phyloP scores from a whole-genome alignment of 2,329 filamentous ascomycete genomes.

The Xylaria digitata region DNA sequence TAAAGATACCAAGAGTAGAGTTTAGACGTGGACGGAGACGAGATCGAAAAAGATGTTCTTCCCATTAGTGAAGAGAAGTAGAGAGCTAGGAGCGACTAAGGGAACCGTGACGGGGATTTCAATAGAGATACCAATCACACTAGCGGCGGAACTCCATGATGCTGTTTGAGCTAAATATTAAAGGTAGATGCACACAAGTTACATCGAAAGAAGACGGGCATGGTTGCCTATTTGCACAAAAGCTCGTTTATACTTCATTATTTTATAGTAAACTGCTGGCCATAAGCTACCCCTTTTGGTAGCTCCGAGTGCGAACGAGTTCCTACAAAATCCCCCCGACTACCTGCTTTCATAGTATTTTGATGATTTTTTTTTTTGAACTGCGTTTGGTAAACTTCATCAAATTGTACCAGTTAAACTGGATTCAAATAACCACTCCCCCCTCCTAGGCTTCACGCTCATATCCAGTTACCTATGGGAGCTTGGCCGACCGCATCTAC shows the following conservation, averaged over 20 bases:
- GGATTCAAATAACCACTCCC: background rate
- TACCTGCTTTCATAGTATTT: background rate
- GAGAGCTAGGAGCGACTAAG: too few species aligned
- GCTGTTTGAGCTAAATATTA: too few species aligned
- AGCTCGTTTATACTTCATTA: background rate
- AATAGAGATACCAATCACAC: too few species aligned
- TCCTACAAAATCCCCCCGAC: slow-evolving; percentile 19
- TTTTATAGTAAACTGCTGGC: background rate
- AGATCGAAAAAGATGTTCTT: background rate
- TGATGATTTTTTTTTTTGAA: slow-evolving; percentile 11
- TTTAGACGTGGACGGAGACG: background rate
- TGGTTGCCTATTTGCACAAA: background rate
- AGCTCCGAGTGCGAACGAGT: slow-evolving; percentile 1
- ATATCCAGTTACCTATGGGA: slow-evolving; percentile 46
- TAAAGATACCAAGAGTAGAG: background rate
- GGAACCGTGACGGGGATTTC: too few species aligned
- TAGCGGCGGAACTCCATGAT: too few species aligned
- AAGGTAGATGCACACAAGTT: too few species aligned
- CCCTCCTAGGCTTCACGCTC: slow-evolving; percentile 5
- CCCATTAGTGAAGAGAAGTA: too few species aligned
- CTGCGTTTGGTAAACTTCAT: background rate
- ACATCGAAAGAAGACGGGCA: background rate
- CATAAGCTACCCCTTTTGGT: background rate
- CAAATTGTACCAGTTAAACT: background rate
- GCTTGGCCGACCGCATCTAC: slow-evolving; percentile 17